A percentile compares a stretch with the other conserved stretches of the same genome.
phyloP scores from a whole-genome alignment of 345 rosid genomes.

The Tarenaya hassleriana region DNA sequence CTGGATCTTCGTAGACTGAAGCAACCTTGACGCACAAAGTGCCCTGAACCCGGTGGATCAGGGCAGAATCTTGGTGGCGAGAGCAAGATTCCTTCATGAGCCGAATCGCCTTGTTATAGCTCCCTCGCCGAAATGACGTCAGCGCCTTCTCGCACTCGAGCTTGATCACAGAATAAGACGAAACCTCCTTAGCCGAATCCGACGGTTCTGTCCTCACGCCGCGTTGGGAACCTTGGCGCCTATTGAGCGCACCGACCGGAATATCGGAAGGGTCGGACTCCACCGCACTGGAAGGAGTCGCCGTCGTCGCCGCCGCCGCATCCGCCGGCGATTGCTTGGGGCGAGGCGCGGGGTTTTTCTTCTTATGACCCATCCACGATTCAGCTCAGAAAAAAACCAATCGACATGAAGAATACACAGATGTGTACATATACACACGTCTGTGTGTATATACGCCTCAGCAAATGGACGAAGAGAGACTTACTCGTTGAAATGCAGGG shows the following conservation, averaged over 20 bases:
- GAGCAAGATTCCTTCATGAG: constrained; percentile 67
- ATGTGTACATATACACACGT: not conserved
- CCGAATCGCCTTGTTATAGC: constrained; percentile 75
- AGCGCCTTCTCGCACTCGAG: constrained; percentile 81
- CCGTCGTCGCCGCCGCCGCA: constrained; percentile 24
- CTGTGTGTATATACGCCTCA: not conserved
- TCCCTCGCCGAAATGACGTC: constrained; percentile 73
- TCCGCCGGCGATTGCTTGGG: constrained; percentile 40
- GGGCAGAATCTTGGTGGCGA: constrained; percentile 55
- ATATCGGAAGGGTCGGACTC: constrained; percentile 22
- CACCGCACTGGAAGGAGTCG: not conserved
- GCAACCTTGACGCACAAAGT: constrained; percentile 71
- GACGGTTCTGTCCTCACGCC: constrained; percentile 29
- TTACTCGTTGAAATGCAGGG: constrained; percentile 25
- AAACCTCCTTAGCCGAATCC: constrained; percentile 23
- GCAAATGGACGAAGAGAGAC: constrained; percentile 10
- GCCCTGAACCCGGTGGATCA: constrained; percentile 70
- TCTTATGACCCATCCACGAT: constrained; percentile 73
- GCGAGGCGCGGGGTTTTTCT: constrained; percentile 52
- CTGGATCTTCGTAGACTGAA: constrained; percentile 63
- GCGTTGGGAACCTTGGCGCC: constrained; percentile 9
- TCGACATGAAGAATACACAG: constrained; percentile 29
- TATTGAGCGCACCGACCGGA: constrained; percentile 1
- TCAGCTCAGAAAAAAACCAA: constrained; percentile 27
- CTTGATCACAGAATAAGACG: constrained; percentile 44